Percentiles rank a stretch among this genome's conserved stretches.
These are phyloP conservation scores for Pyrenophora teres DNA, from an alignment of 2,329 filamentous ascomycete genomes.

Conservation along the genomic window DNA sequence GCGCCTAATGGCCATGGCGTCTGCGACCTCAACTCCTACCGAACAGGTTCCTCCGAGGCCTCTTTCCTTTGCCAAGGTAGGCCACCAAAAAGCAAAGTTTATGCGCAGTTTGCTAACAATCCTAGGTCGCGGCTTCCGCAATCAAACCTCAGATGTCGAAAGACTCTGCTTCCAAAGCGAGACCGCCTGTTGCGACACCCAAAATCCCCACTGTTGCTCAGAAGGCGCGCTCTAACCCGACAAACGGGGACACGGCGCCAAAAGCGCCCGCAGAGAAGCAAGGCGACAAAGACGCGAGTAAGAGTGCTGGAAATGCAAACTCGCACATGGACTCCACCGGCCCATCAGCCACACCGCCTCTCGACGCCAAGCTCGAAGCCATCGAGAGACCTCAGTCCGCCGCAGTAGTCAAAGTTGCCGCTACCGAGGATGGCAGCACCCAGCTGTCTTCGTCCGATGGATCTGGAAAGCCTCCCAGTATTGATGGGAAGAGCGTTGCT, in stretches of 20 bases:
- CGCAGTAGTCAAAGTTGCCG: constrained; percentile 38
- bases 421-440: constrained; percentile 52
- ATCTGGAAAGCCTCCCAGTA: constrained; percentile 81
- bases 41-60: constrained; percentile 55
- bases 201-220: constrained; percentile 26
- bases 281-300: constrained; percentile 20
- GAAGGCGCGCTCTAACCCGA: constrained; percentile 24
- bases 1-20: constrained; percentile 34
- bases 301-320: constrained; percentile 30
- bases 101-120: constrained; percentile 17
- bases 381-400: constrained; percentile 35
- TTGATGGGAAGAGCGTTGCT: constrained; percentile 86
- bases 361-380: constrained; percentile 54
- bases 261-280: constrained; percentile 20
- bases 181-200: constrained; percentile 35
- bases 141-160: constrained; percentile 38
- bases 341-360: constrained; percentile 25
- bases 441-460: constrained; percentile 60
- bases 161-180: constrained; percentile 30
- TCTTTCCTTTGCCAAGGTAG: constrained; percentile 75
- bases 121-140: constrained; percentile 50
- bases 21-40: constrained; percentile 34
- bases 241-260: constrained; percentile 22
- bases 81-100: constrained; percentile 18
- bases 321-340: constrained; percentile 29